A percentile compares a stretch with the other conserved stretches of the same genome.
Evolutionary conservation across 306 rosid genomes (phyloP).

Genomic region (Malus sylvestris): DNA sequence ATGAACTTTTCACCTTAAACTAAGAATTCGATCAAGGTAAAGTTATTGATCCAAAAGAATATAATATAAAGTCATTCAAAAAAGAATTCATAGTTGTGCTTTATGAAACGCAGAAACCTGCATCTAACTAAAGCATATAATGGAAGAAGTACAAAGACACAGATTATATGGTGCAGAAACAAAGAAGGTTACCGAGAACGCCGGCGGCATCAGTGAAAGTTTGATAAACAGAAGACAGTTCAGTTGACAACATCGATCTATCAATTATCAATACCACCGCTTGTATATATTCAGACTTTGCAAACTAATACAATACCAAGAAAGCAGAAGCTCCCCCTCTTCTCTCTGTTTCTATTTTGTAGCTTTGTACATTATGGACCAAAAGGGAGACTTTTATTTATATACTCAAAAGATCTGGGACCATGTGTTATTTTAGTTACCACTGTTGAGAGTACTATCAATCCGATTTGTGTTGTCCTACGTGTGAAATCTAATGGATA

Average conservation of each 20-base stretch:
- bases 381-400: background rate
- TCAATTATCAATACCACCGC: background rate
- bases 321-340: background rate
- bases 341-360: background rate
- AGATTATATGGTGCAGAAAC: background rate
- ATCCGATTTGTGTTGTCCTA: too few species aligned
- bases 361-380: background rate
- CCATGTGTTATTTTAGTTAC: background rate
- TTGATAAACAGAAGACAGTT: slow-evolving; percentile 24
- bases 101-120: too few species aligned
- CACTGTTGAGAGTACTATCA: background rate
- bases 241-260: slow-evolving; percentile 10
- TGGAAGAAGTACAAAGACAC: background rate
- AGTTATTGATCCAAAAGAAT: background rate
- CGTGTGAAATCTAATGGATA: too few species aligned
- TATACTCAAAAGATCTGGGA: background rate
- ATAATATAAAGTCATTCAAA: background rate
- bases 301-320: background rate
- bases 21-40: background rate
- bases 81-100: background rate
- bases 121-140: too few species aligned
- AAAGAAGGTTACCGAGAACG: slow-evolving; percentile 28
- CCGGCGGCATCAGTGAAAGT: slow-evolving; percentile 26
- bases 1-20: background rate
- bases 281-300: background rate